A percentile compares a stretch with the other conserved stretches of the same genome.
These are phyloP conservation scores for Paraconiothyrium brasiliense DNA, from an alignment of 2,329 filamentous ascomycete genomes.

Conservation along the genomic window DNA sequence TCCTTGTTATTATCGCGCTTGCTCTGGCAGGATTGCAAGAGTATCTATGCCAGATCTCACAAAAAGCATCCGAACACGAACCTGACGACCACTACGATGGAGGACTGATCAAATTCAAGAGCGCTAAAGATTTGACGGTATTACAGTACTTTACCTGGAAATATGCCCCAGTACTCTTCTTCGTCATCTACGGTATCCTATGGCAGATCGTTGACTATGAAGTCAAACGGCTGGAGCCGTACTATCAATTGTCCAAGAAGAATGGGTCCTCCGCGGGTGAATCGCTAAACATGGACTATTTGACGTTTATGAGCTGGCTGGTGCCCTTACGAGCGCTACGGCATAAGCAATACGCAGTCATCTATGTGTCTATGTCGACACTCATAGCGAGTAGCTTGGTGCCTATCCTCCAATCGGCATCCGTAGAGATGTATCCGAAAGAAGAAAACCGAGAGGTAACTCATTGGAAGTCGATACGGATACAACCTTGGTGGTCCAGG, in stretches of 20 bases:
- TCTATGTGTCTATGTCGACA: constrained; percentile 71
- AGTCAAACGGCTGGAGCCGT: constrained; percentile 61
- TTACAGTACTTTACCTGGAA: constrained; percentile 50
- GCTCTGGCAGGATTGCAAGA: constrained; percentile 48
- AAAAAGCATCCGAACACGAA: constrained; percentile 30
- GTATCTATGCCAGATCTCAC: constrained; percentile 47
- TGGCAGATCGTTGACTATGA: constrained; percentile 62
- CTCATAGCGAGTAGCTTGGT: constrained; percentile 73
- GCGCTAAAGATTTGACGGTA: constrained; percentile 39
- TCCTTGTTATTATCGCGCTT: constrained; percentile 47
- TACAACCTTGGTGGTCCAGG: constrained; percentile 69
- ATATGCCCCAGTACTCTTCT: constrained; percentile 56
- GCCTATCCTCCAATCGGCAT: constrained; percentile 73
- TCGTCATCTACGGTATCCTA: constrained; percentile 59
- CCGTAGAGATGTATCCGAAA: constrained; percentile 66
- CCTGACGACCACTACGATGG: constrained; percentile 19
- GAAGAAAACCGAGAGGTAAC: constrained; percentile 58
- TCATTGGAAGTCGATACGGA: constrained; percentile 63
- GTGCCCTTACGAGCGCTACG: constrained; percentile 70
- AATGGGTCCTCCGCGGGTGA: constrained; percentile 49
- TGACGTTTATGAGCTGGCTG: constrained; percentile 73
- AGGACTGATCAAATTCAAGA: constrained; percentile 43
- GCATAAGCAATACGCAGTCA: constrained; percentile 73
- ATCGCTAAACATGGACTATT: constrained; percentile 78
- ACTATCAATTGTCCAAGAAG: constrained; percentile 54